These are phyloP conservation scores for Astrothelium subdiscretum DNA, from an alignment of 495 filamentous ascomycete genomes.

Conservation along the genomic window DNA sequence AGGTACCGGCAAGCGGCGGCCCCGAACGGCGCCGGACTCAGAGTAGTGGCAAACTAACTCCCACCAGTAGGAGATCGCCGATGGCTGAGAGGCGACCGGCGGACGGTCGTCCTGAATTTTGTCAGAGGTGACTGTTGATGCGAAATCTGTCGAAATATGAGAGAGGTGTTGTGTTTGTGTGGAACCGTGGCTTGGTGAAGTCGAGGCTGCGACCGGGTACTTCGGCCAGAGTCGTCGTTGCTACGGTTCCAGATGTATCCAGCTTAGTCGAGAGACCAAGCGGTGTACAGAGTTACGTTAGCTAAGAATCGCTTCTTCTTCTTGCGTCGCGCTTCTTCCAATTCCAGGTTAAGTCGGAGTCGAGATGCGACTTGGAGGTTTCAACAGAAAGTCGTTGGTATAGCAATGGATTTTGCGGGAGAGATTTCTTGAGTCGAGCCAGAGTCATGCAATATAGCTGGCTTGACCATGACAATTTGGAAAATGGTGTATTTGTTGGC, in stretches of 20 bases:
- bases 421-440: background rate
- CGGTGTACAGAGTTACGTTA: background rate
- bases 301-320: background rate
- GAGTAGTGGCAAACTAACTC: constrained; percentile 1
- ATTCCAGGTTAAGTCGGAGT: background rate
- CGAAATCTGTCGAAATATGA: background rate
- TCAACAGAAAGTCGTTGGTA: too few relatives aligned
- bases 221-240: background rate
- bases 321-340: background rate
- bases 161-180: background rate
- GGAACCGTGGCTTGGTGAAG: background rate
- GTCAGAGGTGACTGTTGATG: background rate
- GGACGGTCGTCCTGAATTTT: background rate
- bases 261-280: background rate
- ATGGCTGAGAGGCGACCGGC: background rate
- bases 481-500: background rate
- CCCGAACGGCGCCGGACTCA: background rate
- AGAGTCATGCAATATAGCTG: background rate
- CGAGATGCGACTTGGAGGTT: background rate
- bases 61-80: background rate
- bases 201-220: background rate
- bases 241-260: background rate
- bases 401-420: too few relatives aligned
- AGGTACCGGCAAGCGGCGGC: background rate
- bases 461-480: background rate